Percentiles rank a stretch among this genome's conserved stretches.
Evolutionary conservation across 768 basidiomycete species (phyloP).

Genomic region (Mycena albidolilacea): DNA sequence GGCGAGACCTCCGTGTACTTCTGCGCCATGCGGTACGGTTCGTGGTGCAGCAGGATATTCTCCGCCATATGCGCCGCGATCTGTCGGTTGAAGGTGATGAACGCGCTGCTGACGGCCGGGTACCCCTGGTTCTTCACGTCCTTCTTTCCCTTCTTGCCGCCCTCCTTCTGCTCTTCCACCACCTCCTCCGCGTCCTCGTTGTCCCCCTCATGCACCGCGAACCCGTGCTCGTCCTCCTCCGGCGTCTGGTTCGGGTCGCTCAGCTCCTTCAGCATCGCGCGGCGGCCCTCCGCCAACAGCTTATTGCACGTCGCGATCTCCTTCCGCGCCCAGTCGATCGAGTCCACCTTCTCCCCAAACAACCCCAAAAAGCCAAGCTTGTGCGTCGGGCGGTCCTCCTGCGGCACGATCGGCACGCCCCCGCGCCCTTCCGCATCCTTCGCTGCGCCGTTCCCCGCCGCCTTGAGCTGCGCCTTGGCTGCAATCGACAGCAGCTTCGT

Average conservation of each 20-base stretch:
- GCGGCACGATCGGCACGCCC: constrained; percentile 65
- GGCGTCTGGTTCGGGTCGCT: constrained; percentile 37
- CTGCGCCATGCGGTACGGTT: constrained; percentile 85
- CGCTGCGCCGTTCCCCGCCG: constrained; percentile 58
- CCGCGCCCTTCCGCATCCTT: constrained; percentile 47
- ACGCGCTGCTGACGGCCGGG: constrained; percentile 79
- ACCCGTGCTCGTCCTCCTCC: constrained; percentile 30
- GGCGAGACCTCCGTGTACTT: constrained; percentile 89
- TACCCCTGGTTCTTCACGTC: constrained; percentile 54
- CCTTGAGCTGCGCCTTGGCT: constrained; percentile 74
- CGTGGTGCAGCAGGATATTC: constrained; percentile 82
- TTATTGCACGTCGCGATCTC: constrained; percentile 75
- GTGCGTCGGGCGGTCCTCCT: constrained; percentile 83
- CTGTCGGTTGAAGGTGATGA: constrained; percentile 93
- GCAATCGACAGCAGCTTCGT: constrained; percentile 84
- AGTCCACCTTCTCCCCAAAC: constrained; percentile 91
- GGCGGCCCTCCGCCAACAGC: constrained; percentile 67
- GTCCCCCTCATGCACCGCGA: constrained; percentile 33
- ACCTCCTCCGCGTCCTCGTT: constrained; percentile 33
- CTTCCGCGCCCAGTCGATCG: constrained; percentile 89
- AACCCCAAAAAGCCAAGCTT: constrained; percentile 75
- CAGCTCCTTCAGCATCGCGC: constrained; percentile 47
- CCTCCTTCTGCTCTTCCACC: constrained; percentile 48
- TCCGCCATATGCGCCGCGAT: constrained; percentile 93
- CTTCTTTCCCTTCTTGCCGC: constrained; percentile 44